A percentile compares a stretch with the other conserved stretches of the same genome.
Conservation (phyloP, 2,329 filamentous ascomycete genomes). For the Epichloe glyceriae region DNA sequence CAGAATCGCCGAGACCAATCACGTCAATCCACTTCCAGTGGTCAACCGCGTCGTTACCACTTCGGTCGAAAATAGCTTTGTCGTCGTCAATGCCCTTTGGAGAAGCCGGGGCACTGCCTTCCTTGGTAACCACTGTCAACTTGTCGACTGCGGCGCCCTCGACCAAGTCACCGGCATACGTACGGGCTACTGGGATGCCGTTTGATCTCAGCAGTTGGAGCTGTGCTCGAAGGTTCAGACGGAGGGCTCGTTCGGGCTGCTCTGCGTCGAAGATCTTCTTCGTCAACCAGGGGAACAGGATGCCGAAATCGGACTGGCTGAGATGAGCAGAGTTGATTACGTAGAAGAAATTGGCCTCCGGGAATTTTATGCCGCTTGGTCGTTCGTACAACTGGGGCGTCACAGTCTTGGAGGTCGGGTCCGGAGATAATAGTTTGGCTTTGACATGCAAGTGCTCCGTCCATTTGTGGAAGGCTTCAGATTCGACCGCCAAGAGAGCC, state of each 20-base stretch:
- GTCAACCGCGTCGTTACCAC: constrained; percentile 25
- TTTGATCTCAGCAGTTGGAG: constrained; percentile 43
- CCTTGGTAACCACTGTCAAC: constrained; percentile 14
- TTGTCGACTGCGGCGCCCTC: constrained; percentile 31
- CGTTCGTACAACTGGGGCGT: constrained; percentile 28
- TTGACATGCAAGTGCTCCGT: constrained; percentile 56
- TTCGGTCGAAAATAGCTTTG: constrained; percentile 35
- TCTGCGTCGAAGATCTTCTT: constrained; percentile 43
- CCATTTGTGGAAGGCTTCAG: constrained; percentile 71
- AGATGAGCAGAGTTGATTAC: constrained; percentile 63
- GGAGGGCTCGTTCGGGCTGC: constrained; percentile 44
- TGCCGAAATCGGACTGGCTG: constrained; percentile 70
- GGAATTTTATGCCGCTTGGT: constrained; percentile 27
- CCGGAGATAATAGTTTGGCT: constrained; percentile 49
- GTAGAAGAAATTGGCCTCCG: constrained; percentile 60
- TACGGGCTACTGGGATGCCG: constrained; percentile 34
- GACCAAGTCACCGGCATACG: constrained; percentile 35
- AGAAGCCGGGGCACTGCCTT: constrained; percentile 5
- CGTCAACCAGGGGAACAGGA: constrained; percentile 64
- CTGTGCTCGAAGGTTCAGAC: constrained; percentile 45
- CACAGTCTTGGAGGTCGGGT: constrained; percentile 32
- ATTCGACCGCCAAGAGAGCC: constrained; percentile 57
- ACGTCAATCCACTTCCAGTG: constrained; percentile 42
- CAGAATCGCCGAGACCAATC: constrained; percentile 31
- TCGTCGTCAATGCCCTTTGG: constrained; percentile 33